A percentile compares a stretch with the other conserved stretches of the same genome.
phyloP scores from a whole-genome alignment of 108 stramenopile species.

The Cyclostephanos invisitatus region DNA sequence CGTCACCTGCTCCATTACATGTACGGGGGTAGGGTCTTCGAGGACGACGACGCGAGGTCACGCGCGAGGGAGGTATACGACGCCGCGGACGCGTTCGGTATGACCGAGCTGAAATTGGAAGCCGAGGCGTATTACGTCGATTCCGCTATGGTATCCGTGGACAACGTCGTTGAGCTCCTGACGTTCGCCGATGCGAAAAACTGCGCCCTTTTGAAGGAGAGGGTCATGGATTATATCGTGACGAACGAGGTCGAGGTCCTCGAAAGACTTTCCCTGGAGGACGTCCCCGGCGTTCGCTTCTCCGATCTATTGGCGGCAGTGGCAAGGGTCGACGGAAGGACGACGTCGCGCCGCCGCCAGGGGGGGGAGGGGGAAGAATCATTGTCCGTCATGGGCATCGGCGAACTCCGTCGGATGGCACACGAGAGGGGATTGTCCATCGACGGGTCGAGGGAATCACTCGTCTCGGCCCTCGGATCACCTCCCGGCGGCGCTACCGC shows the following conservation, averaged over 20 bases:
- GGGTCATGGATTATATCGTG: constrained; percentile 5
- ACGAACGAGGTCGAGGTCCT: constrained; percentile 1
- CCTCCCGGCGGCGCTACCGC: too few species aligned
- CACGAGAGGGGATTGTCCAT: too few species aligned
- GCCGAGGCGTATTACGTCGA: background rate
- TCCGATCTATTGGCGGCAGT: background rate
- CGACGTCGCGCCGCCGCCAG: background rate
- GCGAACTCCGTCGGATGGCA: too few species aligned
- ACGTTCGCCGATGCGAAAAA: background rate
- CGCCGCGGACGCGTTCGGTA: background rate
- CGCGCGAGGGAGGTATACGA: background rate
- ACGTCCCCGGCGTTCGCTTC: background rate
- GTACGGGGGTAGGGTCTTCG: background rate
- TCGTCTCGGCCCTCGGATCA: too few species aligned
- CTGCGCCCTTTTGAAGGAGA: constrained; percentile 1
- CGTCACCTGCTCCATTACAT: background rate
- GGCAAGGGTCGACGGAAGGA: background rate
- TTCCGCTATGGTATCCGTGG: background rate
- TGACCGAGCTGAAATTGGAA: constrained; percentile 6
- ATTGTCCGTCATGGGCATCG: background rate
- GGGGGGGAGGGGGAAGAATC: background rate
- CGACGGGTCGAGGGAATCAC: too few species aligned
- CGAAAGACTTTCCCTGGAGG: background rate
- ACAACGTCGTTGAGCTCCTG: constrained; percentile 1
- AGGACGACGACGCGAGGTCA: background rate